Conservation (phyloP, 83 land plant genomes). For the Picea engelmannii region DNA sequence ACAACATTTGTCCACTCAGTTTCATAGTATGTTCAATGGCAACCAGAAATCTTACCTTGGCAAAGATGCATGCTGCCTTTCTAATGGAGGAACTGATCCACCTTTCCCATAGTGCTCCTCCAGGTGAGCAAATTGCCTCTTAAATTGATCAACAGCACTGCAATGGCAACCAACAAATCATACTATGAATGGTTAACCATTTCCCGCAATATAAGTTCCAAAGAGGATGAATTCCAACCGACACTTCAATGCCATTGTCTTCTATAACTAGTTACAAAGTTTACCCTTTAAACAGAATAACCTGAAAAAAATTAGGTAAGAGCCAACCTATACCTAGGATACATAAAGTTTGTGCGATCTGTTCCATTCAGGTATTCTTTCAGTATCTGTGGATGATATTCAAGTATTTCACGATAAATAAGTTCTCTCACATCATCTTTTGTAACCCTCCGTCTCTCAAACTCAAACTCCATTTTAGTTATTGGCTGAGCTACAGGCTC, state of each 20-base stretch:
- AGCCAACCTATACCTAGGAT: too few relatives aligned
- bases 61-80: conserved; percentile 27
- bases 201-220: too few relatives aligned
- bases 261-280: too few relatives aligned
- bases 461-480: conserved; percentile 82
- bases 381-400: conserved; percentile 84
- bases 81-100: conserved; percentile 30
- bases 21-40: too few relatives aligned
- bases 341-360: conserved; percentile 59
- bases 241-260: too few relatives aligned
- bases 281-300: too few relatives aligned
- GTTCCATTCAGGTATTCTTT: conserved; percentile 72
- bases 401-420: conserved; percentile 78
- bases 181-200: too few relatives aligned
- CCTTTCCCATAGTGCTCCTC: conserved; percentile 42
- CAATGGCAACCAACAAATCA: conserved; percentile 20
- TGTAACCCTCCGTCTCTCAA: conserved; percentile 78
- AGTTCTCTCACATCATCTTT: conserved; percentile 83
- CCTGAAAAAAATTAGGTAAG: too few relatives aligned
- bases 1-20: too few relatives aligned
- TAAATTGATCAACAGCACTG: conserved; percentile 50
- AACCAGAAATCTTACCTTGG: too few relatives aligned
- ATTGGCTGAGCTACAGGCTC: conserved; percentile 84
- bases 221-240: too few relatives aligned
- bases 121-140: conserved; percentile 43